Percentiles rank a stretch among this genome's conserved stretches.
Conservation (phyloP, 2,329 filamentous ascomycete species). For the Diaporthe batatas region DNA sequence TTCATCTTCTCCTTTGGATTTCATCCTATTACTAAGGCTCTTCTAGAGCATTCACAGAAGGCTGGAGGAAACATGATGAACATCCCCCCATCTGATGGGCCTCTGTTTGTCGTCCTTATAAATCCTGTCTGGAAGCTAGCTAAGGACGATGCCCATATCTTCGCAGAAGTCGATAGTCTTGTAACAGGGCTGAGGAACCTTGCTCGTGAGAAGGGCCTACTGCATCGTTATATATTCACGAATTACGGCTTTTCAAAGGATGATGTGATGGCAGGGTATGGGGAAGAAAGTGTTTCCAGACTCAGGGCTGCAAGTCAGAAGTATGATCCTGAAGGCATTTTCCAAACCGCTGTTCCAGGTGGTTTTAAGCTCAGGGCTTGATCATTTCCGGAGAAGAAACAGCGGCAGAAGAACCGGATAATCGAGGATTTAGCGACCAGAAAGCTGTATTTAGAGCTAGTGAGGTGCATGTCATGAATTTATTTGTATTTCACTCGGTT, state of each 20-base stretch:
- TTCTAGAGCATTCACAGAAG: constrained; percentile 43
- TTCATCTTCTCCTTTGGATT: constrained; percentile 45
- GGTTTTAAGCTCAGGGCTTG: constrained; percentile 38
- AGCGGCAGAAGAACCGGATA: too few species aligned
- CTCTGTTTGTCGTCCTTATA: constrained; percentile 45
- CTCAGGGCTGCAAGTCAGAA: background rate
- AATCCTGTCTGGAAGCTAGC: constrained; percentile 44
- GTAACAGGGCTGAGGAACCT: constrained; percentile 23
- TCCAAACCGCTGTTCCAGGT: constrained; percentile 43
- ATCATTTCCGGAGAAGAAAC: background rate
- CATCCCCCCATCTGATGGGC: constrained; percentile 44
- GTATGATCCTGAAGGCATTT: constrained; percentile 31
- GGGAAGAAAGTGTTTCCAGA: constrained; percentile 11
- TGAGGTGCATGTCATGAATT: too few species aligned
- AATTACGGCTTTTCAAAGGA: constrained; percentile 42
- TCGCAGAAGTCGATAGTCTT: constrained; percentile 35
- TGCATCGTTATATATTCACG: constrained; percentile 43
- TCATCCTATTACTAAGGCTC: constrained; percentile 43
- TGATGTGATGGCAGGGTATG: constrained; percentile 40
- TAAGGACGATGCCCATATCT: constrained; percentile 37
- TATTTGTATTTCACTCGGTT: too few species aligned
- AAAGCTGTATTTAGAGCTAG: too few species aligned
- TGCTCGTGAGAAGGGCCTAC: constrained; percentile 38
- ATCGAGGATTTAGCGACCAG: too few species aligned
- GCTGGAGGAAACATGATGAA: constrained; percentile 44